These are phyloP conservation scores for Raddia guianensis DNA, from an alignment of 176 grass and related monocot genomes.

Conservation along the genomic window DNA sequence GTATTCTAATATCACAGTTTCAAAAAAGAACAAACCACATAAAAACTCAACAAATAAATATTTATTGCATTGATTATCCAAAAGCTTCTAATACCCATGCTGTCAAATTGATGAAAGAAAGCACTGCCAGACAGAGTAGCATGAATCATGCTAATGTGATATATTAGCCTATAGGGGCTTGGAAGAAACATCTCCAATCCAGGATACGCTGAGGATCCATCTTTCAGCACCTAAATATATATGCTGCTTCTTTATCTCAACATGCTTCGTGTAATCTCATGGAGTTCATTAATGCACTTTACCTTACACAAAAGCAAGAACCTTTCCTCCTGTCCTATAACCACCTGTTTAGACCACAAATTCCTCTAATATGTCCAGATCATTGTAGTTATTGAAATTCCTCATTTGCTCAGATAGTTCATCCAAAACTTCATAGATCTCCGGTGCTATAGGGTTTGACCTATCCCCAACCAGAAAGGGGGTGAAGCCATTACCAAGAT, in stretches of 20 bases:
- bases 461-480: slow-evolving; percentile 62
- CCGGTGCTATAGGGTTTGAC: slow-evolving; percentile 55
- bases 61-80: not conserved
- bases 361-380: slow-evolving; percentile 45
- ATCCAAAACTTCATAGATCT: slow-evolving; percentile 63
- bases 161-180: not conserved
- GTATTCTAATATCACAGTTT: not conserved
- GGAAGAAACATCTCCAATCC: not conserved
- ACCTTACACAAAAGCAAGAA: not conserved
- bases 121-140: not conserved
- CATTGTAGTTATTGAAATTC: slow-evolving; percentile 17
- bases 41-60: not conserved
- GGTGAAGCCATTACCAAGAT: slow-evolving; percentile 70
- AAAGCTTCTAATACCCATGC: not conserved
- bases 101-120: not conserved
- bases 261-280: not conserved
- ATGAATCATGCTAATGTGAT: not conserved
- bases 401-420: slow-evolving; percentile 62
- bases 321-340: not conserved
- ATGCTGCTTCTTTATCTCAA: not conserved
- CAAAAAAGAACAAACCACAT: not conserved
- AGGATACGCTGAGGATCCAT: slow-evolving; percentile 7
- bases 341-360: not conserved
- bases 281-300: slow-evolving; percentile 8
- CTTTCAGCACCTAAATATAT: slow-evolving; percentile 9